These are phyloP conservation scores for Yarrowia sp. DNA, from an alignment of 805 yeast genomes.

Conservation along the genomic window DNA sequence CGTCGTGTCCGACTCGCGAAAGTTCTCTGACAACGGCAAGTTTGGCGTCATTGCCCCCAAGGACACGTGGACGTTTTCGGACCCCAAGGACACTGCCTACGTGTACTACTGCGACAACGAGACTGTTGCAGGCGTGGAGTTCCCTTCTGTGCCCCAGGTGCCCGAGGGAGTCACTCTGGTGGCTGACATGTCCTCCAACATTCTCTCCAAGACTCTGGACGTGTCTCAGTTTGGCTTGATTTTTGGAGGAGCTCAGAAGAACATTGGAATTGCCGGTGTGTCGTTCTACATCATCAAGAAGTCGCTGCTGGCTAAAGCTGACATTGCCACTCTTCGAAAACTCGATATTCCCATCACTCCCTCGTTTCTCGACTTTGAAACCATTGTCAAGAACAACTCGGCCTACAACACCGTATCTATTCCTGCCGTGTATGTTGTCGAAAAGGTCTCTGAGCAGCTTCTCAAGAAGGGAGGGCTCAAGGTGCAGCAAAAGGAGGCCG, in stretches of 20 bases:
- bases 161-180: conserved; percentile 76
- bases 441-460: conserved; percentile 68
- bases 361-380: conserved; percentile 82
- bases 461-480: conserved; percentile 69
- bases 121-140: conserved; percentile 94
- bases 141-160: conserved; percentile 53
- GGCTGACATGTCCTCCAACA: conserved; percentile 93
- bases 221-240: conserved; percentile 82
- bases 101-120: conserved; percentile 94
- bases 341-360: conserved; percentile 78
- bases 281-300: conserved; percentile 89
- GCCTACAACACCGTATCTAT: conserved; percentile 96
- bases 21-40: conserved; percentile 46
- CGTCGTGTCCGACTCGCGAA: conserved; percentile 60
- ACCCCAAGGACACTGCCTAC: conserved; percentile 69
- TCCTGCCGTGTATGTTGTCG: conserved; percentile 82
- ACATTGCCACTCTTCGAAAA: conserved; percentile 52
- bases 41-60: conserved; percentile 67
- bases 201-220: conserved; percentile 76
- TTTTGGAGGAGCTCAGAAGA: conserved; percentile 98
- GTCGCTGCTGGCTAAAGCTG: conserved; percentile 62
- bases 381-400: conserved; percentile 82
- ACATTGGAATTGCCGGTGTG: conserved; percentile 94
- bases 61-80: conserved; percentile 58
- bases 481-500: conserved; percentile 56